Evolutionary conservation across 805 yeast genomes (phyloP), one percentile per base, ranked within the genome.

Genomic region (Grigorovia jiainica): DNA sequence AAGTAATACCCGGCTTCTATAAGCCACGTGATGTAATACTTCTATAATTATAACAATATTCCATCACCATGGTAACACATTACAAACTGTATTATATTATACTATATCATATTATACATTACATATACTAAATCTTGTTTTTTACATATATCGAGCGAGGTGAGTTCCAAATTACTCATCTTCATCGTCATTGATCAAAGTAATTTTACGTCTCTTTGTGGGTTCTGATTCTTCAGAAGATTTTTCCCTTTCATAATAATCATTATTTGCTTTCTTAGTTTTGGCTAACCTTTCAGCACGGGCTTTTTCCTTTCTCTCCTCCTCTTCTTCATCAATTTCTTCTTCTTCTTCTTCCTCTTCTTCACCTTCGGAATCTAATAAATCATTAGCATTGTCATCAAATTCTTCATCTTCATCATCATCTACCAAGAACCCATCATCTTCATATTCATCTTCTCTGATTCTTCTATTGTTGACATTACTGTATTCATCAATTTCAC

Each of bases 211-310:
- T 43, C 54, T 53, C 45, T 55, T 58, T 8, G 39, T 20, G 6
- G 44, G 20, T 16, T 48, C 74, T 70, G 64, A 58, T 52, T 13
- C 49, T 49, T 50, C 57, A 9, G 51, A 13, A 7, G 3, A 55
- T 7, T 52, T 61, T 4, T 53, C 55, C 4, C 53, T 54, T 5
- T 58, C 57, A 53, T 77, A 78, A 48, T 69, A 69, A 13, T 70
- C 62, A 11, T 75, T 78, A 2, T 83, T 84, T 11, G 68, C 75
- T 40, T 69, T 64, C 54, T 79, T 79, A 42, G 77, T 65, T 41
- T 64, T 60, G 51, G 71, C 71, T 49, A 79, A 64, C 53, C 81
- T 68, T 49, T 75, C 80, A 1, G 82, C 83, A 9, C 76, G 81
- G 43, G 61, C 59, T 43, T 70, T 73, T n/a, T 67, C 76, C 15